These are phyloP conservation scores for Clonostachys rhizophaga DNA, from an alignment of 2,329 filamentous ascomycete genomes.

Conservation along the genomic window DNA sequence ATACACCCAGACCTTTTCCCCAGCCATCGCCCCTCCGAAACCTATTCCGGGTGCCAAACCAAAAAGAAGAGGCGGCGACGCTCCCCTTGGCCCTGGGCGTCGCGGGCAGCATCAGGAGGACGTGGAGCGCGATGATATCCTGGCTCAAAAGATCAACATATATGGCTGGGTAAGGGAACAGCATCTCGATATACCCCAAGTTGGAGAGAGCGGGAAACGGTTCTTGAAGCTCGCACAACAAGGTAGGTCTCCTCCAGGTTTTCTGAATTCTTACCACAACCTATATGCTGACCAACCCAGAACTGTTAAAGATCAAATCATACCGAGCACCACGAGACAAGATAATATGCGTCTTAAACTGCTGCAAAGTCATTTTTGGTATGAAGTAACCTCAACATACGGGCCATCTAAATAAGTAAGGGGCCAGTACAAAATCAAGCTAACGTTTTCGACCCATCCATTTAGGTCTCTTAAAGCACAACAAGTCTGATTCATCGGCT, in stretches of 20 bases:
- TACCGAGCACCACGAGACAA: slow-evolving; percentile 97
- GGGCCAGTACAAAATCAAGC: background rate
- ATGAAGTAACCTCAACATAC: slow-evolving; percentile 13
- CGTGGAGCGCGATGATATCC: slow-evolving; percentile 91
- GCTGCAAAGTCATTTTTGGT: slow-evolving; percentile 99
- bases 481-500: slow-evolving; percentile 89
- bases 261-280: background rate
- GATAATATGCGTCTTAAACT: slow-evolving; percentile 96
- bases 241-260: slow-evolving; percentile 40
- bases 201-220: slow-evolving; percentile 80
- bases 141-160: slow-evolving; percentile 94
- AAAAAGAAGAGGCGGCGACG: slow-evolving; percentile 63
- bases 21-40: slow-evolving; percentile 79
- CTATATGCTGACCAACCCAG: slow-evolving; percentile 37
- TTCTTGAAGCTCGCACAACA: slow-evolving; percentile 89
- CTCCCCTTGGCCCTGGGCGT: slow-evolving; percentile 72
- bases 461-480: slow-evolving; percentile 78
- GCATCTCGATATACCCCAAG: slow-evolving; percentile 84
- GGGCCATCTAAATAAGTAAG: background rate
- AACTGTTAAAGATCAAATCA: slow-evolving; percentile 91
- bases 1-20: slow-evolving; percentile 94
- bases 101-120: slow-evolving; percentile 97
- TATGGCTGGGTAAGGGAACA: slow-evolving; percentile 93
- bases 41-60: slow-evolving; percentile 65
- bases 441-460: slow-evolving; percentile 6